Evolutionary conservation across 768 basidiomycete genomes (phyloP), one percentile per base, ranked within the genome.

Genomic region (Kwoniella newhampshirensis): DNA sequence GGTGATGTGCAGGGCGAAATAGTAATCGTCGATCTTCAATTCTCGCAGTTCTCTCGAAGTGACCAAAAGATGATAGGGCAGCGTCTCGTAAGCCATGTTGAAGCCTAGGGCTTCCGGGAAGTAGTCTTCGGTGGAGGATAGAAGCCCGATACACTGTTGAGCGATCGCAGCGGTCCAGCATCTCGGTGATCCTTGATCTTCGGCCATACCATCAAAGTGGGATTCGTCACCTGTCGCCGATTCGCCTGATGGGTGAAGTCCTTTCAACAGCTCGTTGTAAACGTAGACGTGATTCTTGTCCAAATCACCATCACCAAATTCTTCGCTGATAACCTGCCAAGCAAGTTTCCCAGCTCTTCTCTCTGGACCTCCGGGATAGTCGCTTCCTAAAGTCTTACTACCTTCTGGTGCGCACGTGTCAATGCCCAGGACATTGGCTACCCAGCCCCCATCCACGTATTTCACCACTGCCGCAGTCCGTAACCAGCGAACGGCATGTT

Each of bases 31-130:
- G 44, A 74, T 65, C 18, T 53, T 57, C 30, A 74, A 58, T 53
- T 74, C 72, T 18, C 65, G 51, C 1, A 74, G 58, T 45, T 74
- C 72, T 20, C 56, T 25, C 3, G 69, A 57, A 9, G 64, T 67
- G 25, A 74, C 67, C n/a, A 70, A 56, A 25, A 74, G 57, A 51
- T 74, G 72, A 51, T 67, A 74, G 2, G 72, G 67, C 21, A 74
- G 55, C 4, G 67, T 59, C 44, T 74, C 72, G 64, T 74, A 74
- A 3, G 72, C 64, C 65, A 74, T 67, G 44, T 74, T 71, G 66
- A 74, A 74, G 17, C 72, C 72, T n/a, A 74, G 59, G 21, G 69
- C 69, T 49, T 74, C 72, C 1, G 72, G 65, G 40, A 71, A 67
- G 53, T 58, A 69, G 26, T 73, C 68, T 12, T 47, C 49, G 12